Evolutionary conservation across 139 green algal species (phyloP), one percentile per base, ranked within the genome.

Genomic region (Coelastrella sp.): DNA sequence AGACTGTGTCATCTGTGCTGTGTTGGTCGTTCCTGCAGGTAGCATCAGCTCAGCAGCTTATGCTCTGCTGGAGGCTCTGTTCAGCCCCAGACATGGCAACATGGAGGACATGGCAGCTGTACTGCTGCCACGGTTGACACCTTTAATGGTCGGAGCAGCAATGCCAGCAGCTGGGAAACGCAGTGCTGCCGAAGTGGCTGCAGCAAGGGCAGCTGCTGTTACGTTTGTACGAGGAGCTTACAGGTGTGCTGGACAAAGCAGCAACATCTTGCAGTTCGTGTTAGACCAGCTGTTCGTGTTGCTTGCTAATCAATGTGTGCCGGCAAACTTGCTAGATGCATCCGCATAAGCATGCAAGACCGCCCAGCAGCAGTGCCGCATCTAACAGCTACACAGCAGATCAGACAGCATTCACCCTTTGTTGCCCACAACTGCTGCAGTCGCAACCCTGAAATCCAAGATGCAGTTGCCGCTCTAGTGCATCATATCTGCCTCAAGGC

Each of bases 401-500:
- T 47, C 32, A 47, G 32, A 47, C 32, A 47, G 32, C 32, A 47
- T 47, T 47, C 32, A 47, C 32, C 32, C 32, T 47, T 47, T 47
- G 32, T 47, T 47, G 32, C 32, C 32, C 32, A 47, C 32, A 47
- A 47, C 32, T 76, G 11, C 58, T 86, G 61, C 88, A 88, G 80
- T 23, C 80, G 80, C 6, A 54, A 88, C 8, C 80, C 64, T 17
- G 92, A 92, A 11, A 81, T 88, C 7, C 54, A 66, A 20, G 91
- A 94, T n/a, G 90, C 93, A n/a, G 89, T 94, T 56, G 92, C 90
- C 6, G 94, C 92, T 5, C 85, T 97, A 10, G 93, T 91, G 16
- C 91, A 93, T 8, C 92, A 96, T 83, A 81, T 96, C 11, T 93
- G 94, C 73, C 85, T 97, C 14, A 91, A 91, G 61, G 90, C 77